Evolutionary conservation across 208 protist genomes (phyloP), one percentile per base, ranked within the genome.

Genomic region (Acanthamoeba quina): DNA sequence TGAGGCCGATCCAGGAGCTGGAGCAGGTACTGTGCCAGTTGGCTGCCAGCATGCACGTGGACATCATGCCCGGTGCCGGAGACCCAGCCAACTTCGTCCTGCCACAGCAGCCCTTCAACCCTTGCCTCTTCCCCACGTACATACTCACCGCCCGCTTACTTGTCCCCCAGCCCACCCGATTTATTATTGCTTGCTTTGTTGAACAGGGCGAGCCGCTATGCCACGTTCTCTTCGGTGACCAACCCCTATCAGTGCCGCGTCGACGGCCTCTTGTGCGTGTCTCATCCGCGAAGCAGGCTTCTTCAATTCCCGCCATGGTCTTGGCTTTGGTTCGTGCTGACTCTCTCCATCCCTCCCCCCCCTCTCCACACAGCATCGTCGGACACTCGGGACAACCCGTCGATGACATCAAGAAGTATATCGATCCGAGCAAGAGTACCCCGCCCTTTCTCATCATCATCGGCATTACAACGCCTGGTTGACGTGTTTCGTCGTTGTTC

Each of bases 21-120:
- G 95, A 96, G 49, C 34, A 37, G 41, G 10, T 83, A 24, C 11
- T 96, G 26, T 58, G 31, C 44, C 89, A 96, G 56, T 13, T 96
- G 15, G 74, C 68, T 49, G 31, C 92, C n/a, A 66, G 74, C 19
- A 44, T 96, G 13, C 90, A 80, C 9, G 95, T 96, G 3, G 94
- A 95, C 21, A 29, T 96, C 26, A 96, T 97, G 82, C 95, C 96
- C 7, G 96, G 96, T 34, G 26, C 56, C 19, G 94, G n/a, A 17
- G 96, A 97, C 49, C 95, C 96, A 31, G 76, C 94, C 26, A 96
- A 95, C 56, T 70, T 88, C 11, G 82, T 89, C 44, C 44, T 96
- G 19, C 96, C 96, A 21, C 95, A 96, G 82, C 74, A 96, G 89
- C 95, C 96, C 29, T 90, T 97, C n/a, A 95, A 95, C 58, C 49